These are phyloP conservation scores for Tephrocybe rancida DNA, from an alignment of 768 basidiomycete genomes.

Conservation along the genomic window DNA sequence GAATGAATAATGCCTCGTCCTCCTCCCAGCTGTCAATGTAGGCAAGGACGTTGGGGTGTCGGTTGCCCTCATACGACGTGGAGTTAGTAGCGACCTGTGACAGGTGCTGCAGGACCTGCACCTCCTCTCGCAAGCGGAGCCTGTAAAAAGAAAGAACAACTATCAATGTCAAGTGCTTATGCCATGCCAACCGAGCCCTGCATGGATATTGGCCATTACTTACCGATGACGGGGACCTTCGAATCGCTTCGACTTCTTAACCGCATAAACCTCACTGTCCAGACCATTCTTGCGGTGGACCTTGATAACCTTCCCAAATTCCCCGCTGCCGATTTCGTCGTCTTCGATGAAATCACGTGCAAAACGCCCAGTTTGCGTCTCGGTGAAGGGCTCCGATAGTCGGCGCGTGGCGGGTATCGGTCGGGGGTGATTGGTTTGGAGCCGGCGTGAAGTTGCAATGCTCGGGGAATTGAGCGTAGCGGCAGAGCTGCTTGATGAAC, in stretches of 20 bases:
- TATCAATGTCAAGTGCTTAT: constrained; percentile 17
- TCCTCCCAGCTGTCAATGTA: constrained; percentile 98
- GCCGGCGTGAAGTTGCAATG: constrained; percentile 27
- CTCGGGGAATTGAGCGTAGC: constrained; percentile 50
- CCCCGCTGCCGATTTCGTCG: constrained; percentile 85
- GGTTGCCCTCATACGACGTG: constrained; percentile 35
- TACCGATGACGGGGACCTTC: constrained; percentile 91
- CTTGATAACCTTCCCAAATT: constrained; percentile 92
- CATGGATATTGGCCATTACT: constrained; percentile 27
- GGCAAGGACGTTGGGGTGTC: constrained; percentile 81
- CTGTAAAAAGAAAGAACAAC: constrained; percentile 38
- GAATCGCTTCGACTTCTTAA: constrained; percentile 94
- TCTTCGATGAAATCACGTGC: constrained; percentile 81
- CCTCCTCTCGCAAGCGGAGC: constrained; percentile 90
- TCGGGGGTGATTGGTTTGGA: constrained; percentile 19
- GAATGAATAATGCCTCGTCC: constrained; percentile 84
- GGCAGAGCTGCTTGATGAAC: constrained; percentile 57
- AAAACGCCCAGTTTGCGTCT: constrained; percentile 66
- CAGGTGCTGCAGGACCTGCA: constrained; percentile 86
- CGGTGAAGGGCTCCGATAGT: constrained; percentile 40
- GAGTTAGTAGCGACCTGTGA: constrained; percentile 32
- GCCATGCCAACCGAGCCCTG: constrained; percentile 31
- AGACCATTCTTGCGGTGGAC: constrained; percentile 66
- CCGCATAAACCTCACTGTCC: constrained; percentile 66
- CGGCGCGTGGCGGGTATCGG: constrained; percentile 27